Evolutionary conservation across 2,329 filamentous ascomycete species (phyloP).

Genomic region (Talaromyces sp.): DNA sequence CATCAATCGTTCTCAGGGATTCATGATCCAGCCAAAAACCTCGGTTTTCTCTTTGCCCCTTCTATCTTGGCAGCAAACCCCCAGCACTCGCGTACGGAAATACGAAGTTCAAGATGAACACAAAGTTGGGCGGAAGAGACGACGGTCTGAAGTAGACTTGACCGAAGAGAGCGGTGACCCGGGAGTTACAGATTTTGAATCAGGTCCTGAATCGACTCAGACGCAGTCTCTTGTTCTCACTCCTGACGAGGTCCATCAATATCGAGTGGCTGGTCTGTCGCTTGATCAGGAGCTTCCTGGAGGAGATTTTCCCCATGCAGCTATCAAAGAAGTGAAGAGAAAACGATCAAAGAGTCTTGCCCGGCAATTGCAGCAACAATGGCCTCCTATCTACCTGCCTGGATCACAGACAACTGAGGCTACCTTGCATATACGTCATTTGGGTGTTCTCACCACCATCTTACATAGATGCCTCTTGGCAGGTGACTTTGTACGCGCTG

Average conservation of each 20-base stretch:
- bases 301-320: conserved; percentile 39
- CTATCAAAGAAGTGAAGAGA: conserved; percentile 3
- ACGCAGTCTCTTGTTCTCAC: conserved; percentile 18
- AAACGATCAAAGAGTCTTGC: conserved; percentile 20
- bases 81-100: conserved; percentile 9
- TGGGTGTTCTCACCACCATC: conserved; percentile 63
- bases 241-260: conserved; percentile 18
- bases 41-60: conserved; percentile 15
- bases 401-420: conserved; percentile 28
- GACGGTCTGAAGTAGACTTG: conserved; percentile 5
- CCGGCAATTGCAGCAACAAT: conserved; percentile 27
- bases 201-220: conserved; percentile 6
- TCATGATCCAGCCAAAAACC: conserved; percentile 11
- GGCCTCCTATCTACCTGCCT: conserved; percentile 31
- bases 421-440: conserved; percentile 48
- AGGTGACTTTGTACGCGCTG: conserved; percentile 66
- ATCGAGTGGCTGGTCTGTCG: conserved; percentile 16
- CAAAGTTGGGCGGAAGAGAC: conserved; percentile 6
- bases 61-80: conserved; percentile 13
- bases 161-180: conserved; percentile 3
- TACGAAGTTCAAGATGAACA: conserved; percentile 9
- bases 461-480: conserved; percentile 67
- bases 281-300: conserved; percentile 32
- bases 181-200: conserved; percentile 11
- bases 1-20: neutral